Conservation (phyloP, 345 rosid species). For the Noccaea bulbosa region DNA sequence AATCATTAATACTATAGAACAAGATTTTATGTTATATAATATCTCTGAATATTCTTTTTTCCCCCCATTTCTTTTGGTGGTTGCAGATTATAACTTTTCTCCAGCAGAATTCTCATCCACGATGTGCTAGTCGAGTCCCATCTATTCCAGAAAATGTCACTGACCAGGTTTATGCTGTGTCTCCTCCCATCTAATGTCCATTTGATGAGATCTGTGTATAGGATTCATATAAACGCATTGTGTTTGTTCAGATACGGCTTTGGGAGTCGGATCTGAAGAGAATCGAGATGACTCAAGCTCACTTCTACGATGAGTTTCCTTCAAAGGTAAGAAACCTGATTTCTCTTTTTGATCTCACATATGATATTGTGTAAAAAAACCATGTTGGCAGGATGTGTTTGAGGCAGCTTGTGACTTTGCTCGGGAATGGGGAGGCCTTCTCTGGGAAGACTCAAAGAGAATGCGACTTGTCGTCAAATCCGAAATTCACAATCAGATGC, state of each 20-base stretch:
- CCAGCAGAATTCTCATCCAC: conserved; percentile 93
- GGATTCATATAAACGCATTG: conserved; percentile 5
- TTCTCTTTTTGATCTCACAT: conserved; percentile 16
- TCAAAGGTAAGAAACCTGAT: conserved; percentile 56
- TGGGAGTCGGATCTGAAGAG: conserved; percentile 97
- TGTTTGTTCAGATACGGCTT: conserved; percentile 68
- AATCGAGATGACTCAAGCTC: conserved; percentile 78
- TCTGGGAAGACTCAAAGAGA: conserved; percentile 93
- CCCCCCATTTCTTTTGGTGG: conserved; percentile 14
- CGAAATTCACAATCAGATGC: conserved; percentile 80
- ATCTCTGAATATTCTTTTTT: conserved; percentile 11
- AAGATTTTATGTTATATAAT: conserved; percentile 14
- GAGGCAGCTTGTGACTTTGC: conserved; percentile 88
- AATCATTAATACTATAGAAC: neutral
- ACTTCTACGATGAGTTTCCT: conserved; percentile 88
- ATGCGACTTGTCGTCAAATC: conserved; percentile 84
- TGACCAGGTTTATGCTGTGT: conserved; percentile 64
- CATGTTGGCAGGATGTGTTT: conserved; percentile 65
- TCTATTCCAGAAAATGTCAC: conserved; percentile 94
- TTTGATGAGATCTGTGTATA: conserved; percentile 8
- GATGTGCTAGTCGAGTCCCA: conserved; percentile 76
- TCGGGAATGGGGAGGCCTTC: conserved; percentile 69
- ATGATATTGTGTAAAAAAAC: conserved; percentile 1
- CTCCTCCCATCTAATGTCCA: conserved; percentile 26
- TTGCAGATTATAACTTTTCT: conserved; percentile 79